Evolutionary conservation across 73 alveolate genomes (phyloP).

Genomic region (Loxodes magnus): DNA sequence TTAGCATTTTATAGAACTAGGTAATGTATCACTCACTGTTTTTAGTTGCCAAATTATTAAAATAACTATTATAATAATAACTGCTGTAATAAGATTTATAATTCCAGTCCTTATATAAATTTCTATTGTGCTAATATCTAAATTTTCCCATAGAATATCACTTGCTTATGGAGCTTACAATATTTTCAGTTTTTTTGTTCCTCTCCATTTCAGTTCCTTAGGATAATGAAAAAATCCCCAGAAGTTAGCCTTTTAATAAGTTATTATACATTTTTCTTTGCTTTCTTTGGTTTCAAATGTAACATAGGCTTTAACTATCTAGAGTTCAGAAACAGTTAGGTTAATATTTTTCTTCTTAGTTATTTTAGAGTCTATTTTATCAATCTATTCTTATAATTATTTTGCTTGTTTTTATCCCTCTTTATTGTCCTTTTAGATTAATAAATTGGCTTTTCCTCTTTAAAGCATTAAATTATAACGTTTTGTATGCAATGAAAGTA

Average conservation of each 20-base stretch:
- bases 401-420: background rate
- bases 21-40: conserved; percentile 10
- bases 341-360: conserved; percentile 10
- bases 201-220: background rate
- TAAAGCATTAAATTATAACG: conserved; percentile 15
- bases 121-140: conserved; percentile 14
- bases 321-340: conserved; percentile 27
- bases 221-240: no score
- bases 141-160: conserved; percentile 36
- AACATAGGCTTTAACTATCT: conserved; percentile 31
- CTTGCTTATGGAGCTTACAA: conserved; percentile 26
- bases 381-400: conserved; percentile 13
- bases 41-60: conserved; percentile 14
- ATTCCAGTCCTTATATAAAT: conserved; percentile 8
- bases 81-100: conserved; percentile 12
- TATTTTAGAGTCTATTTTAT: conserved; percentile 20
- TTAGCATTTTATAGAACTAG: conserved; percentile 6
- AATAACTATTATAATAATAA: conserved; percentile 13
- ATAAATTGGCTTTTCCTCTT: conserved; percentile 15
- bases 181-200: conserved; percentile 11
- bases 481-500: conserved; percentile 13
- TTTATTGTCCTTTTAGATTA: background rate
- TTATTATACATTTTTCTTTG: conserved; percentile 16
- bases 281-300: conserved; percentile 25
- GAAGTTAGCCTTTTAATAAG: conserved; percentile 8